A percentile compares a stretch with the other conserved stretches of the same genome.
These are phyloP conservation scores for Corinectria fuckeliana DNA, from an alignment of 2,329 filamentous ascomycete species.

Conservation along the genomic window DNA sequence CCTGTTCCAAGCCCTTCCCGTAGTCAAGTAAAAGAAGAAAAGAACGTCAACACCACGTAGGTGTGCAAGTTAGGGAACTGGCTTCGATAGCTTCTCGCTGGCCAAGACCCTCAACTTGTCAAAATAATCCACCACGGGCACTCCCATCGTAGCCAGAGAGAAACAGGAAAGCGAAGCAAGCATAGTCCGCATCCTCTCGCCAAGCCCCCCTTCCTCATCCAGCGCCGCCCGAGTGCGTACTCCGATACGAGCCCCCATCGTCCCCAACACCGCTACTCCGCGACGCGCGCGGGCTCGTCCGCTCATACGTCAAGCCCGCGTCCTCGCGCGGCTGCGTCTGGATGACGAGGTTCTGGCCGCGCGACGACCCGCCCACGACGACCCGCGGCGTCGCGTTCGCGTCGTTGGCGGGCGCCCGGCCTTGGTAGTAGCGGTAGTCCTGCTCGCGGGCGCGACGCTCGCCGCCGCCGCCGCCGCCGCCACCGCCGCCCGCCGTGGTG, in stretches of 20 bases:
- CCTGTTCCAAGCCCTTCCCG: not conserved
- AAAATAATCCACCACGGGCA: too few relatives aligned
- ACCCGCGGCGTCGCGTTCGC: constrained; percentile 25
- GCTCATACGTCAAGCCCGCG: constrained; percentile 23
- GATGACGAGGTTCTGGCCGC: constrained; percentile 26
- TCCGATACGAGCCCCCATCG: constrained; percentile 27
- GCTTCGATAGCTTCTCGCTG: not conserved
- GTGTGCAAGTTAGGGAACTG: not conserved
- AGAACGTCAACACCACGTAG: not conserved
- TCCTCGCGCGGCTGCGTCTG: constrained; percentile 17
- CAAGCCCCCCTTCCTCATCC: constrained; percentile 1
- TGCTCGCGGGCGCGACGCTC: constrained; percentile 34
- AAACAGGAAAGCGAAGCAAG: not conserved
- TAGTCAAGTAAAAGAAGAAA: not conserved
- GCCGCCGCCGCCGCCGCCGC: too few relatives aligned
- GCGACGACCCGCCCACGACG: constrained; percentile 19
- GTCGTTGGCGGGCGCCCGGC: constrained; percentile 23
- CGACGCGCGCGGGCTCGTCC: constrained; percentile 26
- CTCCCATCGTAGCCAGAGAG: not conserved
- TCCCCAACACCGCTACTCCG: constrained; percentile 21
- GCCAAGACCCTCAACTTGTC: not conserved
- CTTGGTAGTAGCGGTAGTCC: constrained; percentile 39
- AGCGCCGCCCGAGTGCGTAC: constrained; percentile 15
- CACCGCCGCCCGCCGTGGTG: too few relatives aligned
- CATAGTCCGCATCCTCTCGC: not conserved